Percentiles rank a stretch among this genome's conserved stretches.
These are phyloP conservation scores for Hypoxylon intermedium DNA, from an alignment of 495 filamentous ascomycete species.

Conservation along the genomic window DNA sequence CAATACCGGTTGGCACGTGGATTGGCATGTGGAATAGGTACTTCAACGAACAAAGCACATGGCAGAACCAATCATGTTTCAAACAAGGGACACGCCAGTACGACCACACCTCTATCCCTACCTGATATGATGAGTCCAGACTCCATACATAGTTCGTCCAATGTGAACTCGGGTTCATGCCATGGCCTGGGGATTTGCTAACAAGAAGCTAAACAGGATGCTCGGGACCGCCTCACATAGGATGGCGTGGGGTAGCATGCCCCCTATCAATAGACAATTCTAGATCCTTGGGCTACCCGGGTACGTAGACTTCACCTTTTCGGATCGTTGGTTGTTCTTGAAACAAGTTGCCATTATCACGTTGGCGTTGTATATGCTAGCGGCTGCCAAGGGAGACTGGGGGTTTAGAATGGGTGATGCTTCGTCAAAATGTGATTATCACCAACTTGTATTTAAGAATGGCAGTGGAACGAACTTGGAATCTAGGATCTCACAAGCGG, in stretches of 20 bases:
- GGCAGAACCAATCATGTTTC: too few relatives aligned
- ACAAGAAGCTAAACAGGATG: not conserved
- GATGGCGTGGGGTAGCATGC: not conserved
- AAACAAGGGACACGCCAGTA: too few relatives aligned
- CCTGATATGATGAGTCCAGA: too few relatives aligned
- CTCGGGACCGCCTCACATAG: conserved; percentile 1
- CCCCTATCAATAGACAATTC: conserved; percentile 19
- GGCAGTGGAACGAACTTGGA: not conserved
- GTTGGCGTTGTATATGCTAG: not conserved
- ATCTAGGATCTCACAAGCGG: not conserved
- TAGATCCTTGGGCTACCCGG: conserved; percentile 20
- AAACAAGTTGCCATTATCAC: conserved; percentile 26
- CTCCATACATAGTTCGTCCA: too few relatives aligned
- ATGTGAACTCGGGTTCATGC: too few relatives aligned
- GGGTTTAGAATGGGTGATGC: not conserved
- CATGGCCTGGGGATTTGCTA: too few relatives aligned
- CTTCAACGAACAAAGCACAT: too few relatives aligned
- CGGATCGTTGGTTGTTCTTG: not conserved
- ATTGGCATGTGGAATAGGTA: too few relatives aligned
- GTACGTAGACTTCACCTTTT: conserved; percentile 6
- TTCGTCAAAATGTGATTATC: not conserved
- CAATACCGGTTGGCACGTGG: too few relatives aligned
- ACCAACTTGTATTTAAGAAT: conserved; percentile 3
- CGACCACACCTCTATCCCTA: too few relatives aligned
- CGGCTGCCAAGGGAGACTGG: not conserved